Conservation (phyloP, 75 land plant species). For the Cryptomeria japonica region DNA sequence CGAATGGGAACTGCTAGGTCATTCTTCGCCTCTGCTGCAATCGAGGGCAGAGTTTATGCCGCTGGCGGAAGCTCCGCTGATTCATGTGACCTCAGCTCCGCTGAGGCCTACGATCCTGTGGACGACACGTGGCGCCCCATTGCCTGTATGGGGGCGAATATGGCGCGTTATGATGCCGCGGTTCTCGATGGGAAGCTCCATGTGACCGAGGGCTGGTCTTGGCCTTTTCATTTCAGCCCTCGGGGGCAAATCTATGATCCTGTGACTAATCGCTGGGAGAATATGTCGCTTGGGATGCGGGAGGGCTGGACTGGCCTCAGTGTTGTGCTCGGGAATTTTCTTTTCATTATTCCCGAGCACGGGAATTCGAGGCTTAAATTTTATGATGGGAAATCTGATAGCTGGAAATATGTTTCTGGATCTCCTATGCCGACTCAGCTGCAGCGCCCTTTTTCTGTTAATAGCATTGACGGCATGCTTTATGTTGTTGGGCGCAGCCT, state of each 20-base stretch:
- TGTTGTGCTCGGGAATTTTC: constrained; percentile 42
- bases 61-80: constrained; percentile 69
- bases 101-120: constrained; percentile 59
- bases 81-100: constrained; percentile 51
- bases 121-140: constrained; percentile 49
- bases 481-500: constrained; percentile 58
- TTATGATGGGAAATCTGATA: constrained; percentile 48
- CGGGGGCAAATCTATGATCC: constrained; percentile 78
- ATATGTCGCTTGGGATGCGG: constrained; percentile 57
- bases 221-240: constrained; percentile 67
- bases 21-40: constrained; percentile 62
- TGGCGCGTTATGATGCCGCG: constrained; percentile 68
- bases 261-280: constrained; percentile 48
- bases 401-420: constrained; percentile 62
- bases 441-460: constrained; percentile 60
- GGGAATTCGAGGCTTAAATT: constrained; percentile 56
- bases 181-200: constrained; percentile 60
- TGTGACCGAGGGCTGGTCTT: constrained; percentile 75
- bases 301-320: constrained; percentile 85
- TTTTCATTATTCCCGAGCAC: constrained; percentile 69
- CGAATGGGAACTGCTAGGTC: constrained; percentile 63
- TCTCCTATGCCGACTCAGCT: constrained; percentile 55
- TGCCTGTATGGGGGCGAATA: constrained; percentile 51
- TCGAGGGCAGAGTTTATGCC: constrained; percentile 60
- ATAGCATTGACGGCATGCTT: constrained; percentile 31